Evolutionary conservation across 805 yeast species (phyloP).

Genomic region (Schizosaccharomyces lindneri): DNA sequence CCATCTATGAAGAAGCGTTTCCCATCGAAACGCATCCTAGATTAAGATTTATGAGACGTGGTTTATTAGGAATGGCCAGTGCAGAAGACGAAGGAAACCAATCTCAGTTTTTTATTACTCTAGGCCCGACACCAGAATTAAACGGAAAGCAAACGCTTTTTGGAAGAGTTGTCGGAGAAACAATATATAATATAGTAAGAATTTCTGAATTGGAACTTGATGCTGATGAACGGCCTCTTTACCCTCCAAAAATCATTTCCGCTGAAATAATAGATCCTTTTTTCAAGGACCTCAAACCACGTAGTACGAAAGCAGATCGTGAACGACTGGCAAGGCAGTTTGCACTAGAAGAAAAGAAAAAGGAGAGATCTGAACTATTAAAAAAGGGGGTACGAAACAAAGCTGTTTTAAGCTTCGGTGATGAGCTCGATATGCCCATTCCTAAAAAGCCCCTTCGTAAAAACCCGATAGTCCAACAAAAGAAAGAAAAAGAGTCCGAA

Average conservation of each 20-base stretch:
- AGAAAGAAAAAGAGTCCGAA: no score
- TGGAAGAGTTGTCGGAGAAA: conserved; percentile 34
- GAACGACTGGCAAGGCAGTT: conserved; percentile 7
- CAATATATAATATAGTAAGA: conserved; percentile 26
- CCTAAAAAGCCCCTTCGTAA: not conserved
- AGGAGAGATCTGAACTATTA: conserved; percentile 4
- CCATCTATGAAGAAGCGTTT: conserved; percentile 7
- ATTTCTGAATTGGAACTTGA: conserved; percentile 26
- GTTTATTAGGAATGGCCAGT: conserved; percentile 28
- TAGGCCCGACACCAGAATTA: conserved; percentile 22
- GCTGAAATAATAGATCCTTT: conserved; percentile 22
- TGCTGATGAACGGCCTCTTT: conserved; percentile 22
- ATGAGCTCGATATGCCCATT: conserved; percentile 14
- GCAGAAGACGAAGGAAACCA: conserved; percentile 14
- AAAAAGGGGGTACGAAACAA: conserved; percentile 11
- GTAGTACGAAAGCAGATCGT: conserved; percentile 4
- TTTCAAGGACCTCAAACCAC: conserved; percentile 21
- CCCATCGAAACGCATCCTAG: conserved; percentile 27
- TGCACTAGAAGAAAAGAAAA: not conserved
- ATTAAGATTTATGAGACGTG: conserved; percentile 26
- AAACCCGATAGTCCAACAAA: not conserved
- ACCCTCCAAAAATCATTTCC: conserved; percentile 23
- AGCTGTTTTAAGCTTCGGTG: conserved; percentile 18
- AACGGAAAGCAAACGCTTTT: conserved; percentile 23
- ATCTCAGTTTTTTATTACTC: conserved; percentile 26